A percentile compares a stretch with the other conserved stretches of the same genome.
phyloP scores from a whole-genome alignment of 1,284 basidiomycete genomes.

The Fomitiporia mediterranea region DNA sequence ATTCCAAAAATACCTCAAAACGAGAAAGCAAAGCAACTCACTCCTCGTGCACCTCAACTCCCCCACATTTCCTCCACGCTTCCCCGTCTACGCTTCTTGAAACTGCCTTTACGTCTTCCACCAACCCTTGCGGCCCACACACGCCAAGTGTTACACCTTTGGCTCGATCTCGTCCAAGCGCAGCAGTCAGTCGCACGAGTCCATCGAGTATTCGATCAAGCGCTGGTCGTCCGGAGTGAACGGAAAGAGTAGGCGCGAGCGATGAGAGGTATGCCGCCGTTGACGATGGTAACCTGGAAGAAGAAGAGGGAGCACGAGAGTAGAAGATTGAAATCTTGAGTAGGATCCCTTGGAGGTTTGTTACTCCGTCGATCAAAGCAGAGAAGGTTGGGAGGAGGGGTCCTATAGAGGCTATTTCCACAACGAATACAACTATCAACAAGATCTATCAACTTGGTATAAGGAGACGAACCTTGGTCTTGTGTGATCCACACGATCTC shows the following conservation, averaged over 20 bases:
- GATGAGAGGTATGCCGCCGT: not conserved
- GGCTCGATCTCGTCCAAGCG: slow-evolving; percentile 41
- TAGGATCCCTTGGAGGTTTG: slow-evolving; percentile 33
- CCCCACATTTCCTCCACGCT: slow-evolving; percentile 56
- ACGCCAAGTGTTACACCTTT: slow-evolving; percentile 63
- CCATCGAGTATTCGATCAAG: slow-evolving; percentile 38
- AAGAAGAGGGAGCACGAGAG: slow-evolving; percentile 40
- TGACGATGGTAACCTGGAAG: not conserved
- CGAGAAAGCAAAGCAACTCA: slow-evolving; percentile 25
- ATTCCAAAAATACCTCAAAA: not conserved
- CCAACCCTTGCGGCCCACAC: slow-evolving; percentile 59
- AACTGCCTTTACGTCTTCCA: slow-evolving; percentile 47
- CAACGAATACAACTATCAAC: slow-evolving; percentile 4
- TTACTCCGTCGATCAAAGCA: slow-evolving; percentile 47
- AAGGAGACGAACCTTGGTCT: slow-evolving; percentile 42
- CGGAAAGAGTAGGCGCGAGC: slow-evolving; percentile 4
- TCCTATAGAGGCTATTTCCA: slow-evolving; percentile 32
- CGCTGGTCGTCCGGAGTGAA: slow-evolving; percentile 44
- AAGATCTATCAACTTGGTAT: slow-evolving; percentile 18
- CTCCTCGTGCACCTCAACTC: slow-evolving; percentile 71
- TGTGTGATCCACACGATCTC: slow-evolving; percentile 66
- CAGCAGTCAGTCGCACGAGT: slow-evolving; percentile 45
- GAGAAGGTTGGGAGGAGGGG: slow-evolving; percentile 40
- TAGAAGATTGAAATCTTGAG: slow-evolving; percentile 57
- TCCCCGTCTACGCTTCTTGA: slow-evolving; percentile 46